Evolutionary conservation across 192 early-diverging fungal species (phyloP).

Genomic region (Mortierella antarctica): DNA sequence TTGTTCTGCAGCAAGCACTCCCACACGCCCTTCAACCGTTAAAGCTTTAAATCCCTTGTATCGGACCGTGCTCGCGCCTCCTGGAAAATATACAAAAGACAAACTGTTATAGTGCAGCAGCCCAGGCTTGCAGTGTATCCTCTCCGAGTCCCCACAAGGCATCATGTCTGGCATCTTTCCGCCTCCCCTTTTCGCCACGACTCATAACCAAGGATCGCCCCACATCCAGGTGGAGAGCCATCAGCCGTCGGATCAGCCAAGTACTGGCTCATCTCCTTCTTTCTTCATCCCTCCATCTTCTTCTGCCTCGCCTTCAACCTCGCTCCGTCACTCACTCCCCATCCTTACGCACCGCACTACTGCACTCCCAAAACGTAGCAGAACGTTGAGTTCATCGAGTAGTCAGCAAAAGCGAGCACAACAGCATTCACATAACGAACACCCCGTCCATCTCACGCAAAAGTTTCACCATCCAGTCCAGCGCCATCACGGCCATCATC

Average conservation of each 20-base stretch:
- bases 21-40: not conserved
- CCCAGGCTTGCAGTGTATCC: not conserved
- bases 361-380: not conserved
- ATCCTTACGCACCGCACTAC: not conserved
- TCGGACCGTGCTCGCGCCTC: no score
- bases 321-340: not conserved
- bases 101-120: not conserved
- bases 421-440: not conserved
- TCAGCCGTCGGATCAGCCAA: not conserved
- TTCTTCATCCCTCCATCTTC: not conserved
- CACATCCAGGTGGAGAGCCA: not conserved
- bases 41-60: not conserved
- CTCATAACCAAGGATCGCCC: not conserved
- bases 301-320: not conserved
- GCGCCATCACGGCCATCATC: conserved; percentile 8
- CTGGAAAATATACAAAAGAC: not conserved
- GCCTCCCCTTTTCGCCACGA: conserved; percentile 21
- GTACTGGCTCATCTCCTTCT: not conserved
- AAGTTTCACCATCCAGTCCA: conserved; percentile 21
- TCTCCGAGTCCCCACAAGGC: not conserved
- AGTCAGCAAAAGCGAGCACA: not conserved
- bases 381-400: not conserved
- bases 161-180: conserved; percentile 22
- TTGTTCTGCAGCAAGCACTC: not conserved
- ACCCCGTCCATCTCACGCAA: not conserved